These are phyloP conservation scores for Xenosphaeropsis pyriputrescens DNA, from an alignment of 2,329 filamentous ascomycete species.

Conservation along the genomic window DNA sequence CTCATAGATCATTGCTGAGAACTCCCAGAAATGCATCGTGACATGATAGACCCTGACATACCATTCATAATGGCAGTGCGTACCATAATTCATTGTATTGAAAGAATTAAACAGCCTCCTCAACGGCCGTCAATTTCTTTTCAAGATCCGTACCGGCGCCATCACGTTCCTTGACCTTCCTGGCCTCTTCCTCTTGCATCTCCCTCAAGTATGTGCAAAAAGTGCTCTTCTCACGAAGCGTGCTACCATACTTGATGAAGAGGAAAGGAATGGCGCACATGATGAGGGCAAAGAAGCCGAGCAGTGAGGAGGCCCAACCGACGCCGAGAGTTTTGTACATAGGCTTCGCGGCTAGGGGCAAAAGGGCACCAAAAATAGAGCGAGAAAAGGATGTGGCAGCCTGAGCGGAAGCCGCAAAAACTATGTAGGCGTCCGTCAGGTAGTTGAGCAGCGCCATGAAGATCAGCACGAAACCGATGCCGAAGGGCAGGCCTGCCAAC, in stretches of 20 bases:
- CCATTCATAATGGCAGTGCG: no score
- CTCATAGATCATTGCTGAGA: no score
- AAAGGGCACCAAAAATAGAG: slow-evolving; percentile 26
- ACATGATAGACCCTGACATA: no score
- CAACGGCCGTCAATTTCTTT: no score
- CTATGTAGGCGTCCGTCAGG: slow-evolving; percentile 39
- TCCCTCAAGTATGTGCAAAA: slow-evolving; percentile 33
- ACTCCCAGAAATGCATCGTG: no score
- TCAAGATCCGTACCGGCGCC: no score
- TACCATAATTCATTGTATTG: no score
- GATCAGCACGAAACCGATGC: slow-evolving; percentile 34
- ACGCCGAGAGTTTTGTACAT: slow-evolving; percentile 30
- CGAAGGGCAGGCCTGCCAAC: slow-evolving; percentile 40
- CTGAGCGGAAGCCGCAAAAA: slow-evolving; percentile 41
- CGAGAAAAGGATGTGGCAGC: slow-evolving; percentile 23
- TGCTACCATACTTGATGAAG: slow-evolving; percentile 31
- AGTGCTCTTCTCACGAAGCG: slow-evolving; percentile 27
- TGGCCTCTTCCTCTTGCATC: slow-evolving; percentile 15
- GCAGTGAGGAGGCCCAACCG: slow-evolving; percentile 27
- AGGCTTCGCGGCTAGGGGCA: slow-evolving; percentile 29
- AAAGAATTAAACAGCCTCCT: no score
- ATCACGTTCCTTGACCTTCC: slow-evolving; percentile 7
- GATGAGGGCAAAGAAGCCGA: slow-evolving; percentile 30
- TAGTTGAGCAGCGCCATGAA: slow-evolving; percentile 47
- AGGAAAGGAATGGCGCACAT: slow-evolving; percentile 34